Evolutionary conservation across 192 early-diverging fungal species (phyloP).

Genomic region (Linnemannia hyalina): DNA sequence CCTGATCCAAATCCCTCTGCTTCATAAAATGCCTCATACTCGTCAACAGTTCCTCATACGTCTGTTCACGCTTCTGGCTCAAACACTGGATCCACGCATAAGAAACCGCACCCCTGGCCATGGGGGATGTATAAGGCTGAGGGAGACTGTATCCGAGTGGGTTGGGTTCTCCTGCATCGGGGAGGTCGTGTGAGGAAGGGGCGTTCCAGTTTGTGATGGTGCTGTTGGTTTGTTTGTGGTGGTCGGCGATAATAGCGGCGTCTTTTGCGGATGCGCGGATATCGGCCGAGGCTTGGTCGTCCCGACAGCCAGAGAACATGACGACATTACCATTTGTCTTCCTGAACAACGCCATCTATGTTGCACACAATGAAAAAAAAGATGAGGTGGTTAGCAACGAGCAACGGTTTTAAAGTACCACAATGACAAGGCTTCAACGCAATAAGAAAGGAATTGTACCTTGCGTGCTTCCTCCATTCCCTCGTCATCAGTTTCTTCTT

Average conservation of each 20-base stretch:
- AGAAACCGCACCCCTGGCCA: constrained; percentile 47
- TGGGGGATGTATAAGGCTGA: constrained; percentile 46
- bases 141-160: constrained; percentile 53
- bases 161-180: constrained; percentile 14
- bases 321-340: constrained; percentile 73
- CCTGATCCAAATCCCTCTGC: constrained; percentile 51
- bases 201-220: constrained; percentile 16
- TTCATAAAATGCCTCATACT: constrained; percentile 57
- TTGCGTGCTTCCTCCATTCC: constrained; percentile 29
- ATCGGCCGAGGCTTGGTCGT: constrained; percentile 77
- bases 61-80: constrained; percentile 39
- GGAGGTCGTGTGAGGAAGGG: neutral
- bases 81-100: constrained; percentile 55
- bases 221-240: constrained; percentile 7
- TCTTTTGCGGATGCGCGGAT: constrained; percentile 74
- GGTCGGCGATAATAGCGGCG: constrained; percentile 75
- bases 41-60: constrained; percentile 46
- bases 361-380: neutral
- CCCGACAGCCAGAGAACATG: constrained; percentile 78
- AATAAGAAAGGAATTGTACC: constrained; percentile 4
- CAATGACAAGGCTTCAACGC: neutral
- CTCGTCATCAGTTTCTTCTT: constrained; percentile 14
- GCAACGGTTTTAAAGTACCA: neutral
- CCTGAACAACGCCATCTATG: constrained; percentile 46
- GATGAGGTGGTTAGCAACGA: neutral